Evolutionary conservation across 352 stramenopile species (phyloP).

Genomic region (Poterioochromonas sp.): DNA sequence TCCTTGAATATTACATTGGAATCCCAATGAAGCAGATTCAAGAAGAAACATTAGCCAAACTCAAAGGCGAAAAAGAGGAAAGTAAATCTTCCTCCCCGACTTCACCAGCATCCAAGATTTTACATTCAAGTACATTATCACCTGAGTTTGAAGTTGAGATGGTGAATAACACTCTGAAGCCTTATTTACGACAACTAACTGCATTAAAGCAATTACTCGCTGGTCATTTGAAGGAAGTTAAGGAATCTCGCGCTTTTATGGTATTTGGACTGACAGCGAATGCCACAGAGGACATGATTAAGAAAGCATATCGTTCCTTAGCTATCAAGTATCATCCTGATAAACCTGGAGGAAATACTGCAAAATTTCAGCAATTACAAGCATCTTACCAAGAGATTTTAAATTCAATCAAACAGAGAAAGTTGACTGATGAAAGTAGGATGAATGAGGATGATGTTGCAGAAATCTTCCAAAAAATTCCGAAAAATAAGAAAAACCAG

Average conservation of each 20-base stretch:
- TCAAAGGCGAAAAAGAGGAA: no score
- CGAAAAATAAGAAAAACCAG: no score
- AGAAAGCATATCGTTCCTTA: slow-evolving; percentile 71
- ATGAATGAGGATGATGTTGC: background rate
- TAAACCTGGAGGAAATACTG: slow-evolving; percentile 48
- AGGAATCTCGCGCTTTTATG: background rate
- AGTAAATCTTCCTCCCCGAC: no score
- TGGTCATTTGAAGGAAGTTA: background rate
- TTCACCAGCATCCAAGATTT: no score
- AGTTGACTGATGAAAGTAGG: no score
- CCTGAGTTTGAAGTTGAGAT: background rate
- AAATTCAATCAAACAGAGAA: background rate
- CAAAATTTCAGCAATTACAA: slow-evolving; percentile 69
- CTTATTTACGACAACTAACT: background rate
- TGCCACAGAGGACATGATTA: slow-evolving; percentile 60
- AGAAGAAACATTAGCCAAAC: no score
- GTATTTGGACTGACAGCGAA: slow-evolving; percentile 51
- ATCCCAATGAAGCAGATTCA: no score
- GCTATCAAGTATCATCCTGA: slow-evolving; percentile 74
- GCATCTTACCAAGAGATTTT: slow-evolving; percentile 63
- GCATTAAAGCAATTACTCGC: background rate
- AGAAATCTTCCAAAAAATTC: no score
- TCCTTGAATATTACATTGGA: no score
- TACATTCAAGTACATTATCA: no score
- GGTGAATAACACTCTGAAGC: background rate